Evolutionary conservation across 345 rosid genomes (phyloP).

Genomic region (Aquilaria yunnanensis): DNA sequence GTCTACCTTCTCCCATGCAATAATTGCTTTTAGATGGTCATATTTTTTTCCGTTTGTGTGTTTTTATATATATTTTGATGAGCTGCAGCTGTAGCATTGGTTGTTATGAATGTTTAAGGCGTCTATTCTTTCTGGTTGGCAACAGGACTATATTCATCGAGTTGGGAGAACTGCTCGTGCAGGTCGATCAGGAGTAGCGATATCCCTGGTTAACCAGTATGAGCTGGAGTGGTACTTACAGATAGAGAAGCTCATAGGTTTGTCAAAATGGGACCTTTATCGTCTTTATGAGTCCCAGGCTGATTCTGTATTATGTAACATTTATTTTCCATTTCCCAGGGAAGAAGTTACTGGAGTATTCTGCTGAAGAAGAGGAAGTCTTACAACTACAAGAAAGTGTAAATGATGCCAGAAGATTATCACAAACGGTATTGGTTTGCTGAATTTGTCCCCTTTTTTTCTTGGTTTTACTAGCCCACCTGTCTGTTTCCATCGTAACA

Average conservation of each 20-base stretch:
- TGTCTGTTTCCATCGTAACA: neutral
- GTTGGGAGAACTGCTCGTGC: constrained; percentile 96
- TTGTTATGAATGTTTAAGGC: no score
- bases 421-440: constrained; percentile 39
- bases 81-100: no score
- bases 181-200: constrained; percentile 92
- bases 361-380: constrained; percentile 76
- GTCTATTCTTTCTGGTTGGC: neutral
- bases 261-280: constrained; percentile 5
- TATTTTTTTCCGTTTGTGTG: no score
- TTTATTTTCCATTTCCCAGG: constrained; percentile 34
- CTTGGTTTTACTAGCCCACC: neutral
- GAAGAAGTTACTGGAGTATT: constrained; percentile 61
- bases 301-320: neutral
- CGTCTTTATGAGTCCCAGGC: neutral
- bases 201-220: constrained; percentile 85
- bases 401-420: constrained; percentile 57
- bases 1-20: no score
- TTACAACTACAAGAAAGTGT: constrained; percentile 60
- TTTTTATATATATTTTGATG: no score
- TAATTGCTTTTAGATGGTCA: no score
- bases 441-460: neutral
- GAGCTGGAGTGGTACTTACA: constrained; percentile 90
- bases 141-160: constrained; percentile 84
- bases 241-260: constrained; percentile 89